phyloP scores from a whole-genome alignment of 2,329 filamentous ascomycete species.

The Apiospora sp. region DNA sequence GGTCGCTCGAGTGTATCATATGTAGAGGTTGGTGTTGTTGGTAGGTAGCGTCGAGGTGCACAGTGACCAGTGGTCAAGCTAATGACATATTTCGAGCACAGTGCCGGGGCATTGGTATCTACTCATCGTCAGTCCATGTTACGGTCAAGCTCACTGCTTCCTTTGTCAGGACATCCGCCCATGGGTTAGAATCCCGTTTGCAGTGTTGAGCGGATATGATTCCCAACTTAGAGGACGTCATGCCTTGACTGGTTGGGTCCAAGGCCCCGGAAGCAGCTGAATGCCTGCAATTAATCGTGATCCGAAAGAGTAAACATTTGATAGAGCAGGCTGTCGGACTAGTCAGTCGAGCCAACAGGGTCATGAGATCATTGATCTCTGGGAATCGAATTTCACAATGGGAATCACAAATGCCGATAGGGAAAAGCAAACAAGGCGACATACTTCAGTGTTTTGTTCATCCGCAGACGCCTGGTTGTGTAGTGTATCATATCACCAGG shows the following conservation, averaged over 20 bases:
- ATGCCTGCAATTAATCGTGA: not conserved
- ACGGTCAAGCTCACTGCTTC: not conserved
- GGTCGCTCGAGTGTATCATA: not conserved
- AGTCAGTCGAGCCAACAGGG: not conserved
- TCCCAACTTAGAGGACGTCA: not conserved
- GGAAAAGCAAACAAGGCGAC: slow-evolving; percentile 20
- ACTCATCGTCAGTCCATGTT: not conserved
- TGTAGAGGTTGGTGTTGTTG: not conserved
- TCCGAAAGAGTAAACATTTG: not conserved
- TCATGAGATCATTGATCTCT: slow-evolving; percentile 23
- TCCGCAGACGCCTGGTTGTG: not conserved
- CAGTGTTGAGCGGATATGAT: too few relatives aligned
- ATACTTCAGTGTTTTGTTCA: not conserved
- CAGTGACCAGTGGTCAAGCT: not conserved
- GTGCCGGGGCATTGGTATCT: not conserved
- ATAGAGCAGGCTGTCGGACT: not conserved
- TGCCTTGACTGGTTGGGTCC: not conserved
- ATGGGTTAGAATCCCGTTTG: not conserved
- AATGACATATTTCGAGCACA: not conserved
- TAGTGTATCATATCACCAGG: not conserved
- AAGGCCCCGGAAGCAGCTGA: too few relatives aligned
- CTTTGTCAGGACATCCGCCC: not conserved
- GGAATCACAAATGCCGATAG: slow-evolving; percentile 1
- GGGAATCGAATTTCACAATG: slow-evolving; percentile 20
- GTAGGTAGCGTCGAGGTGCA: not conserved